Base-by-base conservation (phyloP, 1,139 yeast genomes). In the Geotrichum bryndzae region DNA sequence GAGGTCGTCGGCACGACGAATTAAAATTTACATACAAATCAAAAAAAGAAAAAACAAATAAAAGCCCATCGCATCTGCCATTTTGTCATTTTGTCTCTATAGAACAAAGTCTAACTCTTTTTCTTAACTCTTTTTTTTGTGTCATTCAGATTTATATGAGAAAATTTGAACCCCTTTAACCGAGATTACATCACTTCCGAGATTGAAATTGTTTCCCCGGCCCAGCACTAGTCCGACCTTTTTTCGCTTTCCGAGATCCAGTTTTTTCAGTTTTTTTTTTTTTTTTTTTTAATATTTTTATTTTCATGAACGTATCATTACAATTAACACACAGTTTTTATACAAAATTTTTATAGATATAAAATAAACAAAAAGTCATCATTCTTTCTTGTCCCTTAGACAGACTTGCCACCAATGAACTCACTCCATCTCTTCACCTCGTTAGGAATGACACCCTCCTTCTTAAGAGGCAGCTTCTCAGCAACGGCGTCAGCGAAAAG, bases 351-450 rank as follows among this genome's bases (percentile, higher is more conserved):
- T n/a, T 38, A 38, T 38, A 41, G n/a, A 41, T 29, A 13, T 57
- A 29, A 27, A 50, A 41, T 15, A 38, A 54, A 54, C 25, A 25
- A 35, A 48, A 18, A 29, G 46, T 11, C 22, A 33, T 46, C 52
- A 27, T 25, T 53, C 31, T 29, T 53, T 22, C 15, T 58, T 54
- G 18, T 50, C 29, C 38, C 55, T 66, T 79, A 88, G 52, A 90
- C 92, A 61, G 95, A 91, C 79, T 89, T 90, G 63, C 95, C 96
- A 63, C 96, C 97, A 72, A 94, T 84, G 73, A 88, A 94, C 74
- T 94, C 97, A 77, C 96, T 89, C 99, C 99, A 94, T 78, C 97
- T 85, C 74, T 81, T 82, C 62, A 91, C 98, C 78, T 94, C 98
- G 23, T 77, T 70, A 61, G 99, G 98, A 67, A 91, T 82, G 48